Evolutionary conservation across 345 rosid species (phyloP).

Genomic region (Carallia pectinifolia): DNA sequence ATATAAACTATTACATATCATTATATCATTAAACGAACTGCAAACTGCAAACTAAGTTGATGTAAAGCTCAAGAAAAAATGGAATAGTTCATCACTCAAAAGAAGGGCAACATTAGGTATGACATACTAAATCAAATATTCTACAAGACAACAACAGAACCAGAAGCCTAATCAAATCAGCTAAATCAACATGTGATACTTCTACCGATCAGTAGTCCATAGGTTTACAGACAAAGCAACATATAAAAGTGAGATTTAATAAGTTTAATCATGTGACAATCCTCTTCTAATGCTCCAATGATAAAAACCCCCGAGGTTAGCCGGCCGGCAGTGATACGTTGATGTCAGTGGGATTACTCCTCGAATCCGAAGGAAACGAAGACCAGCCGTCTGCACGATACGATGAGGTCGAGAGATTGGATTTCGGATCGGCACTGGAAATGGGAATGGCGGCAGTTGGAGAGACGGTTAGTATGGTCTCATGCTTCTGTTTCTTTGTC

Average conservation of each 20-base stretch:
- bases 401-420: slow-evolving; percentile 33
- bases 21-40: no score
- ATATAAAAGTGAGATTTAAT: slow-evolving; percentile 17
- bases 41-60: no score
- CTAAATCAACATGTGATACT: slow-evolving; percentile 18
- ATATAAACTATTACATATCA: no score
- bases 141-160: slow-evolving; percentile 39
- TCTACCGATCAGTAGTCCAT: slow-evolving; percentile 1
- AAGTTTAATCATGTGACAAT: slow-evolving; percentile 4
- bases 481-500: slow-evolving; percentile 67
- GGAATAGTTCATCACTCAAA: no score
- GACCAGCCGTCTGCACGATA: slow-evolving; percentile 60
- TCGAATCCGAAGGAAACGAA: slow-evolving; percentile 46
- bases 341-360: slow-evolving; percentile 67
- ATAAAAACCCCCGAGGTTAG: slow-evolving; percentile 1
- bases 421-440: slow-evolving; percentile 34
- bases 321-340: slow-evolving; percentile 58
- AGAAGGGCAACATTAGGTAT: background rate
- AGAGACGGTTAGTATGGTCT: slow-evolving; percentile 37
- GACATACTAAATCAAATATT: slow-evolving; percentile 34
- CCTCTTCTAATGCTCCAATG: background rate
- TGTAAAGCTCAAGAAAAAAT: no score
- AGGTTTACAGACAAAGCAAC: slow-evolving; percentile 38
- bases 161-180: slow-evolving; percentile 31
- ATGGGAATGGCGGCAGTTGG: slow-evolving; percentile 36